These are phyloP conservation scores for Xylaria intraflava DNA, from an alignment of 495 filamentous ascomycete genomes.

Conservation along the genomic window DNA sequence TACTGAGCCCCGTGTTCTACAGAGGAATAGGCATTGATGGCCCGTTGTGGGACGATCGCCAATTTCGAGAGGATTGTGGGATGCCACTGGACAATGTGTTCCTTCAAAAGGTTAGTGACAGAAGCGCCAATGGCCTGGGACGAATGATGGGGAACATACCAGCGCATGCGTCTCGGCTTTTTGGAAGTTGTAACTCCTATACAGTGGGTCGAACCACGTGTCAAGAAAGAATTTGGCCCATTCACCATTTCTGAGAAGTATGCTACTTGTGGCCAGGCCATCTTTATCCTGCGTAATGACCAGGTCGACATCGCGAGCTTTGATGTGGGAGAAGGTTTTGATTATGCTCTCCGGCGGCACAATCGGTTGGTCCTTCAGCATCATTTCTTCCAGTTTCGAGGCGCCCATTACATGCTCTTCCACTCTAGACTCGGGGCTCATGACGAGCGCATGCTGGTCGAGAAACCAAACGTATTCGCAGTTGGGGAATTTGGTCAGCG, in stretches of 20 bases:
- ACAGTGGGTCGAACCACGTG: slow-evolving; percentile 93
- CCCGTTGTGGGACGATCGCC: slow-evolving; percentile 74
- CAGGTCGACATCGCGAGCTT: slow-evolving; percentile 69
- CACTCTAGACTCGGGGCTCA: slow-evolving; percentile 68
- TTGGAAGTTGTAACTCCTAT: slow-evolving; percentile 88
- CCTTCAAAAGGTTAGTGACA: slow-evolving; percentile 44
- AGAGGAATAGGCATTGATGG: slow-evolving; percentile 66
- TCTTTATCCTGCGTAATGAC: slow-evolving; percentile 79
- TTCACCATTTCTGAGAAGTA: slow-evolving; percentile 74
- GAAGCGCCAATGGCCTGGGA: background rate
- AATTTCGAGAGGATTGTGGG: slow-evolving; percentile 90
- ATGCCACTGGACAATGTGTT: slow-evolving; percentile 95
- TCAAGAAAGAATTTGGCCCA: slow-evolving; percentile 93
- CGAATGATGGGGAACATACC: slow-evolving; percentile 44
- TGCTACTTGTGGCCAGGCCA: slow-evolving; percentile 69
- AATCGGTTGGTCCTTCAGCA: slow-evolving; percentile 77
- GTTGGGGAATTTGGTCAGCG: slow-evolving; percentile 69
- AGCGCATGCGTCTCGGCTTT: slow-evolving; percentile 89
- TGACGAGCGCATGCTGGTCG: slow-evolving; percentile 76
- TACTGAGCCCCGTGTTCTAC: slow-evolving; percentile 45
- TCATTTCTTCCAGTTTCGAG: slow-evolving; percentile 62
- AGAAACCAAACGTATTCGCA: slow-evolving; percentile 79
- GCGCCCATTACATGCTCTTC: slow-evolving; percentile 63
- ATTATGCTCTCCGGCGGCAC: slow-evolving; percentile 96
- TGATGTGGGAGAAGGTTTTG: slow-evolving; percentile 81